Percentiles rank a stretch among this genome's conserved stretches.
Conservation (phyloP, 2,329 filamentous ascomycete genomes). For the Calonectria ilicicola region DNA sequence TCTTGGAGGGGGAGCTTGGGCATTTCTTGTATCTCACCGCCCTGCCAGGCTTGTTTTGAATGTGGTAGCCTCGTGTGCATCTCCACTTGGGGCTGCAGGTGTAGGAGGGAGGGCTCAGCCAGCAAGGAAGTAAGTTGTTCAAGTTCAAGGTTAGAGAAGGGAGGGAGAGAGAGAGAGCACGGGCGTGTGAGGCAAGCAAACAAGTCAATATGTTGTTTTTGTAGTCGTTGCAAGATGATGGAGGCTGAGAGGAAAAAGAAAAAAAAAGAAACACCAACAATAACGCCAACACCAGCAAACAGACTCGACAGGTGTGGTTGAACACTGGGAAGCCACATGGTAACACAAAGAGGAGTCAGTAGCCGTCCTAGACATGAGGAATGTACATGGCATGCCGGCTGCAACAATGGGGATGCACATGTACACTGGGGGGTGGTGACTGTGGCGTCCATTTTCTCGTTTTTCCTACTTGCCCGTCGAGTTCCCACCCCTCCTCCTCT, state of each 20-base stretch:
- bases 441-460: not conserved
- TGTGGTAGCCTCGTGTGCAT: slow-evolving; percentile 6
- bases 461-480: not conserved
- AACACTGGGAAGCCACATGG: not conserved
- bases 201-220: no score
- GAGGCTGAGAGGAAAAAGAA: not conserved
- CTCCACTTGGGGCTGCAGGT: slow-evolving; percentile 5
- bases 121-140: not conserved
- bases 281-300: no score
- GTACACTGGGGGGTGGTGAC: not conserved
- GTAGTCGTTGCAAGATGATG: not conserved
- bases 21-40: slow-evolving; percentile 1
- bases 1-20: not conserved
- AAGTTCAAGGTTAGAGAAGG: not conserved
- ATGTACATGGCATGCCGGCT: not conserved
- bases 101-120: slow-evolving; percentile 1
- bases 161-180: not conserved
- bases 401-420: not conserved
- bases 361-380: not conserved
- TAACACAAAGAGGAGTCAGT: not conserved
- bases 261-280: not conserved
- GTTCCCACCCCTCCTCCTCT: not conserved
- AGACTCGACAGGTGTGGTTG: not conserved
- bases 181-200: no score
- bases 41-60: slow-evolving; percentile 9